These are phyloP conservation scores for Penicillium antarcticum DNA, from an alignment of 495 filamentous ascomycete species.

Conservation along the genomic window DNA sequence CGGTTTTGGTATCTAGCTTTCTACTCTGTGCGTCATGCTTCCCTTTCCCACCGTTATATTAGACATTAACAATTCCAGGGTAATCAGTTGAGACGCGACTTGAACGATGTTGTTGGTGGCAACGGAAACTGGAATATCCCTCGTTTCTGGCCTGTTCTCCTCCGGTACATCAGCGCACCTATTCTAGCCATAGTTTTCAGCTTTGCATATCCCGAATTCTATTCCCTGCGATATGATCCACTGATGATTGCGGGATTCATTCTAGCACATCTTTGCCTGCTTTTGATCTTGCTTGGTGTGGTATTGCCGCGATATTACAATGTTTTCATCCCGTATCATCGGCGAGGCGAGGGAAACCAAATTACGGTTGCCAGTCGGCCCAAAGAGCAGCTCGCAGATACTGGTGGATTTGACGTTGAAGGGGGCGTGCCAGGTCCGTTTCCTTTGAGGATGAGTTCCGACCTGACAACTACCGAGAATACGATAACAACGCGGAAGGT, in stretches of 20 bases:
- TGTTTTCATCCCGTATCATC: constrained; percentile 29
- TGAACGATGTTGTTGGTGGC: constrained; percentile 18
- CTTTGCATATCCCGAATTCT: constrained; percentile 39
- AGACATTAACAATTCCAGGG: constrained; percentile 5
- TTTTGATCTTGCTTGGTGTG: constrained; percentile 27
- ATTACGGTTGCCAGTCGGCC: not conserved
- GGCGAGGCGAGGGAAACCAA: constrained; percentile 23
- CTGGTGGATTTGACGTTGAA: not conserved
- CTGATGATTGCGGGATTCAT: constrained; percentile 38
- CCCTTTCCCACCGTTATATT: not conserved
- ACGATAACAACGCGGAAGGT: not conserved
- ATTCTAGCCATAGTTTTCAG: constrained; percentile 38
- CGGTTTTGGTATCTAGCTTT: constrained; percentile 22
- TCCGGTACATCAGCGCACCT: constrained; percentile 38
- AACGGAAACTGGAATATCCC: constrained; percentile 40
- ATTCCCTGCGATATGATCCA: constrained; percentile 33
- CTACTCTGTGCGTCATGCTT: constrained; percentile 15
- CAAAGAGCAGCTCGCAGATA: not conserved
- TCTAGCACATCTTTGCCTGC: constrained; percentile 26
- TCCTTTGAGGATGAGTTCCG: not conserved
- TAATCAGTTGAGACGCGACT: constrained; percentile 23
- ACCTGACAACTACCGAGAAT: not conserved
- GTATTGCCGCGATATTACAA: constrained; percentile 35
- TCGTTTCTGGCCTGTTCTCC: constrained; percentile 24
- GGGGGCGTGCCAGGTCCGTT: not conserved